Conservation (phyloP, 2,329 filamentous ascomycete species). For the Fusarium coffeatum region DNA sequence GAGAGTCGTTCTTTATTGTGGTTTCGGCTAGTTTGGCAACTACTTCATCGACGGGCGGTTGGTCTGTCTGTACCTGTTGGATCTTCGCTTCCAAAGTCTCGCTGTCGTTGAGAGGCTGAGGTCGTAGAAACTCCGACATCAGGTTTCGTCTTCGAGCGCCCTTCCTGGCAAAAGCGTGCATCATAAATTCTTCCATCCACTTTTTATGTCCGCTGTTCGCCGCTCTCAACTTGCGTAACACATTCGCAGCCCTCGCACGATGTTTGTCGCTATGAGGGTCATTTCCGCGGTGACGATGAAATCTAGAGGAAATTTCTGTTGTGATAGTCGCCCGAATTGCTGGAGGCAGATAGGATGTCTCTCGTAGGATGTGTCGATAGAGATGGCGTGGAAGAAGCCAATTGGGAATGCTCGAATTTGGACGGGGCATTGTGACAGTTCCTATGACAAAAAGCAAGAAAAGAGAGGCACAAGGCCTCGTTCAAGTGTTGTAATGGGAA, state of each 20-base stretch:
- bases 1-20: not conserved
- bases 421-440: slow-evolving; percentile 46
- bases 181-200: slow-evolving; percentile 61
- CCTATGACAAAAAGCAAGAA: not conserved
- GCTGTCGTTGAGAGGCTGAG: slow-evolving; percentile 55
- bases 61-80: slow-evolving; percentile 6
- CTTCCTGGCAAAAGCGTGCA: slow-evolving; percentile 63
- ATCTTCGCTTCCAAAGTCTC: slow-evolving; percentile 54
- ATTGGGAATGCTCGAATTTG: slow-evolving; percentile 42
- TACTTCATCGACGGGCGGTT: not conserved
- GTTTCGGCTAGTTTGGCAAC: not conserved
- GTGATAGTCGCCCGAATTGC: slow-evolving; percentile 60
- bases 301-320: slow-evolving; percentile 58
- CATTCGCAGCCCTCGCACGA: slow-evolving; percentile 55
- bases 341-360: slow-evolving; percentile 69
- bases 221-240: slow-evolving; percentile 62
- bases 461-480: slow-evolving; percentile 22
- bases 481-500: not conserved
- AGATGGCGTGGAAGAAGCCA: slow-evolving; percentile 51
- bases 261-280: slow-evolving; percentile 46
- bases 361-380: slow-evolving; percentile 70
- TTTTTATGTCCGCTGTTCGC: slow-evolving; percentile 63
- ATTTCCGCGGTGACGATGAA: slow-evolving; percentile 55
- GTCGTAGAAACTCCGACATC: slow-evolving; percentile 53
- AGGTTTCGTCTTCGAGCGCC: slow-evolving; percentile 65